Conservation (phyloP, 2,329 filamentous ascomycete genomes). For the Aureobasidium sp. region DNA sequence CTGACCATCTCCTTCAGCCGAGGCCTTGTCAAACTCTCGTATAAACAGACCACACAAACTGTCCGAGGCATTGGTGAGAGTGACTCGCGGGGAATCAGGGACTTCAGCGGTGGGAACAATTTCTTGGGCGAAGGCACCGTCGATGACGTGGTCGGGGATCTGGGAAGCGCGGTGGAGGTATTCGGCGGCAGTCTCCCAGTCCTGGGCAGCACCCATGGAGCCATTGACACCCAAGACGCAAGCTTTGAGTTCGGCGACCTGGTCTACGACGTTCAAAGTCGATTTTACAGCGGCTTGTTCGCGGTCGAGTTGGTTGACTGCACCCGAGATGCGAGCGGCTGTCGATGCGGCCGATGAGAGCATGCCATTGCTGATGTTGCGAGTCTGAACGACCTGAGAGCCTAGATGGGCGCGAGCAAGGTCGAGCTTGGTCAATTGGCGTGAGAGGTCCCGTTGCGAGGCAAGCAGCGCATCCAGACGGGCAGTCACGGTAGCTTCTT, state of each 20-base stretch:
- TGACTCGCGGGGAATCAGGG: constrained; percentile 89
- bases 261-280: constrained; percentile 92
- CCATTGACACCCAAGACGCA: constrained; percentile 95
- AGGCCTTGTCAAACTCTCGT: constrained; percentile 94
- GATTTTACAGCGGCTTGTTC: constrained; percentile 94
- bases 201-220: constrained; percentile 97
- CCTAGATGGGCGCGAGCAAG: constrained; percentile 89
- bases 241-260: constrained; percentile 96
- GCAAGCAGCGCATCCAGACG: constrained; percentile 81
- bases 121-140: constrained; percentile 87
- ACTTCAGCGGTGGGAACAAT: constrained; percentile 98
- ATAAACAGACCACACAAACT: constrained; percentile 92
- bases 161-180: constrained; percentile 87
- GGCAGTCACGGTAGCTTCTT: constrained; percentile 78
- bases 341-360: constrained; percentile 87
- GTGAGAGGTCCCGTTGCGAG: constrained; percentile 87
- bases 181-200: constrained; percentile 96
- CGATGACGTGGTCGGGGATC: constrained; percentile 82
- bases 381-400: constrained; percentile 84
- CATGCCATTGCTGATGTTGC: constrained; percentile 90
- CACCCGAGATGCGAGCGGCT: constrained; percentile 84
- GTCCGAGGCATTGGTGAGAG: constrained; percentile 87
- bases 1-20: constrained; percentile 84
- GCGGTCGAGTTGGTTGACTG: constrained; percentile 87
- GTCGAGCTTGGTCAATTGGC: constrained; percentile 89